These are phyloP conservation scores for Russula earlei DNA, from an alignment of 768 basidiomycete genomes.

Conservation along the genomic window DNA sequence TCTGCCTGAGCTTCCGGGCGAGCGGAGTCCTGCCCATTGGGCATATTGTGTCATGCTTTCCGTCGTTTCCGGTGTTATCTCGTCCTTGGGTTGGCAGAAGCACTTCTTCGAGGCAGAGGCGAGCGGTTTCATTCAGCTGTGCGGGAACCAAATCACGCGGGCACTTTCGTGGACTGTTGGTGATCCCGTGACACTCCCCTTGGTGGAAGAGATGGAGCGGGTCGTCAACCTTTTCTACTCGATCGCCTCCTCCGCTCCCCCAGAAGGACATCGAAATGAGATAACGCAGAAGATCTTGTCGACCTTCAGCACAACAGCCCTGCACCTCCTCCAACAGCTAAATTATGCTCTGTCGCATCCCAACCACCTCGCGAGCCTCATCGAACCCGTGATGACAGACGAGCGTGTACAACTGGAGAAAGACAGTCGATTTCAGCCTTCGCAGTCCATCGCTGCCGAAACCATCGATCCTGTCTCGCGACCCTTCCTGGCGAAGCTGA, in stretches of 20 bases:
- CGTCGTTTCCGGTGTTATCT: slow-evolving; percentile 64
- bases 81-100: slow-evolving; percentile 50
- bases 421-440: slow-evolving; percentile 31
- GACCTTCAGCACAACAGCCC: slow-evolving; percentile 56
- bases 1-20: slow-evolving; percentile 60
- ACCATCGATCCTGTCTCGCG: slow-evolving; percentile 55
- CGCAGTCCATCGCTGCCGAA: slow-evolving; percentile 31
- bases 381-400: slow-evolving; percentile 72
- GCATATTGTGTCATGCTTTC: slow-evolving; percentile 81
- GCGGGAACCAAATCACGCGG: slow-evolving; percentile 67
- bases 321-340: slow-evolving; percentile 74
- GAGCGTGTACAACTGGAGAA: slow-evolving; percentile 65
- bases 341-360: slow-evolving; percentile 90
- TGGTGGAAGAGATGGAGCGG: slow-evolving; percentile 77
- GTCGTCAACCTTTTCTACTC: slow-evolving; percentile 70
- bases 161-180: slow-evolving; percentile 78
- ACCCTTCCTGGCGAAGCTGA: slow-evolving; percentile 61
- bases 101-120: slow-evolving; percentile 81
- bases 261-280: slow-evolving; percentile 36
- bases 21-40: slow-evolving; percentile 69
- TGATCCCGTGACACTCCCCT: slow-evolving; percentile 63
- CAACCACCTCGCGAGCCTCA: slow-evolving; percentile 70
- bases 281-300: slow-evolving; percentile 55
- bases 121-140: slow-evolving; percentile 77
- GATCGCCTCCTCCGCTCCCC: slow-evolving; percentile 49